A percentile compares a stretch with the other conserved stretches of the same genome.
These are phyloP conservation scores for Candida chauliodis DNA, from an alignment of 805 yeast genomes.

Conservation along the genomic window DNA sequence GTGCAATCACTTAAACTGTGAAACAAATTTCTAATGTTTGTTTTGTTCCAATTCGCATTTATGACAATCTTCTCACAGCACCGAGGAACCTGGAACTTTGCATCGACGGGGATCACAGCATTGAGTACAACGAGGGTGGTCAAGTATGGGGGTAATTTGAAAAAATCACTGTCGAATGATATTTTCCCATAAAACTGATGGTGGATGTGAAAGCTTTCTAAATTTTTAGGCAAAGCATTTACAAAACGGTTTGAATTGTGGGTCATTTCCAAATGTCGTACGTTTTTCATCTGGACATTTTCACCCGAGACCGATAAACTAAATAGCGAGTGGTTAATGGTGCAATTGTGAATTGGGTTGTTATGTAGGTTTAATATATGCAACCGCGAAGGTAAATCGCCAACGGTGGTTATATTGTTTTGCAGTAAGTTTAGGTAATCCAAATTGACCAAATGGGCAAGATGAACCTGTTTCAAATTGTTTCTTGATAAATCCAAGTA, in stretches of 20 bases:
- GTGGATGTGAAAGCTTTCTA: neutral
- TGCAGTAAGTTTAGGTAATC: constrained; percentile 3
- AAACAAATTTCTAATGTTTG: neutral
- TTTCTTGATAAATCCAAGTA: constrained; percentile 1
- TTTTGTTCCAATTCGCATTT: neutral
- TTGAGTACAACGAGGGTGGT: neutral
- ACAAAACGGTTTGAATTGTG: neutral
- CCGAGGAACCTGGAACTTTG: neutral
- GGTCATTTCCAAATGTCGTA: constrained; percentile 1
- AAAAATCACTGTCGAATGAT: neutral
- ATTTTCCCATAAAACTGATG: neutral
- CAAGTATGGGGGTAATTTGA: neutral
- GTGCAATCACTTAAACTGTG: neutral
- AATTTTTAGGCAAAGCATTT: neutral
- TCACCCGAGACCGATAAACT: neutral
- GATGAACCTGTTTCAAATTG: neutral
- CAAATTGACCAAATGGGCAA: neutral
- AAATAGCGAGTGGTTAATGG: neutral
- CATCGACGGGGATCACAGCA: neutral
- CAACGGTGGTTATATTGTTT: constrained; percentile 1
- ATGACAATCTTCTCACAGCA: neutral
- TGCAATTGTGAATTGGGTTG: constrained; percentile 5
- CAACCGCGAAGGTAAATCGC: neutral
- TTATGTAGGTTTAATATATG: constrained; percentile 5
- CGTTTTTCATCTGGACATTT: neutral